Evolutionary conservation across 1,139 yeast genomes (phyloP), one percentile per base, ranked within the genome.

Genomic region (Blastobotrys proliferans): DNA sequence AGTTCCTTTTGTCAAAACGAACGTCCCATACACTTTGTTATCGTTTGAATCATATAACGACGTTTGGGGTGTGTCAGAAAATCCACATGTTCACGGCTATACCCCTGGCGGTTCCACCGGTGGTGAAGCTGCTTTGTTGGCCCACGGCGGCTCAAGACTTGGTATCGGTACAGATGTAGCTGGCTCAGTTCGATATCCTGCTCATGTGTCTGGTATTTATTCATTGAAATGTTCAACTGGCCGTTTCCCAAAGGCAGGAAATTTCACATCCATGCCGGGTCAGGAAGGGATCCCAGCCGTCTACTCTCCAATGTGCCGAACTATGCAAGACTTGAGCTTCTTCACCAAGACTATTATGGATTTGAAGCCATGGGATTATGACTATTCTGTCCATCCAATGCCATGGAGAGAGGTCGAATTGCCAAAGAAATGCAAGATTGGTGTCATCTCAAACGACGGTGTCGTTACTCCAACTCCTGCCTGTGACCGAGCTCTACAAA

Each of bases 301-400:
- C 11, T 69, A 75, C 50, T 79, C 82, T 2, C 83, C 83, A 19
- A 66, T 77, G 69, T 68, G 79, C 24, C 61, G 81, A 50, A 64
- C 78, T 8, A 62, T 86, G 24, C 78, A 73, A 10, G 95, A 85
- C 57, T 63, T 86, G 51, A 76, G 77, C 24, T 75, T 74, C 49
- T 76, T 83, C 64, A 72, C 81, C 69, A 76, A 76, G 52, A 59
- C 70, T 17, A 68, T 76, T 49, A 67, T 80, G 44, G 75, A 72
- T 50, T 68, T 70, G 52, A 68, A 80, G 58, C 90, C 92, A 17
- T 83, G 90, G 88, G 67, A 71, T 36, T 64, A 64, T 38, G 94
- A 84, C 61, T 74, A 76, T 47, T 67, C 71, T 44, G 63, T 70
- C 41, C 62, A 77, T 40, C 79, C 77, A 42, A 57, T 79, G 48